Percentiles rank a stretch among this genome's conserved stretches.
phyloP scores from a whole-genome alignment of 176 grass and related monocot species.

The Rhynchospora pubera region DNA sequence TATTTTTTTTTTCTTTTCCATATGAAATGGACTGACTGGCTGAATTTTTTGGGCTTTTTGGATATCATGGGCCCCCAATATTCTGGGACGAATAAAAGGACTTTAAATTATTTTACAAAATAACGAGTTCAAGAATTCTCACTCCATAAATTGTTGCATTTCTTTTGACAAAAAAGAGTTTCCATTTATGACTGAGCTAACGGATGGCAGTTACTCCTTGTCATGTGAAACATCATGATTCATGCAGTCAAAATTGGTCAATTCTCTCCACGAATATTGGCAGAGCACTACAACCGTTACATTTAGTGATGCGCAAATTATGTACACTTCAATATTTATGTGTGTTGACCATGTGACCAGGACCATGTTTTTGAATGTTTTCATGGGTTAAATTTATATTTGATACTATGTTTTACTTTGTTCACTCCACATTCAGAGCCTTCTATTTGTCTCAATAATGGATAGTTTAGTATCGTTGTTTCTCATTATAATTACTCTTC shows the following conservation, averaged over 20 bases:
- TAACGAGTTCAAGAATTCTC: not conserved
- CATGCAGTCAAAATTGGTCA: not conserved
- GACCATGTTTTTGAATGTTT: not conserved
- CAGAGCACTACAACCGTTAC: not conserved
- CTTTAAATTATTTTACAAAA: not conserved
- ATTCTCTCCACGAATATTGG: not conserved
- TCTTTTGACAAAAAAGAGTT: not conserved
- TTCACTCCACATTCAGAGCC: not conserved
- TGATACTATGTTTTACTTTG: not conserved
- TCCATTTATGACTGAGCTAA: no score
- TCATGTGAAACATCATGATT: conserved; percentile 1
- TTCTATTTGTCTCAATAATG: not conserved
- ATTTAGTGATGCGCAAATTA: not conserved
- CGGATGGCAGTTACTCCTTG: not conserved
- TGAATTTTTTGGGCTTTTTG: not conserved
- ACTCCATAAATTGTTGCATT: not conserved
- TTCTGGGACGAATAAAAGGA: not conserved
- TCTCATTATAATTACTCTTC: not conserved
- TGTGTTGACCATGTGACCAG: conserved; percentile 15
- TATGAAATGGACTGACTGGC: not conserved
- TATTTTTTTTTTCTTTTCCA: not conserved
- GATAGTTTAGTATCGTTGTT: not conserved
- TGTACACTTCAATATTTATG: not conserved
- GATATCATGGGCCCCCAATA: not conserved
- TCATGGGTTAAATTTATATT: not conserved